Evolutionary conservation across 768 basidiomycete species (phyloP), one percentile per base, ranked within the genome.

Genomic region (Auriscalpium vulgare): DNA sequence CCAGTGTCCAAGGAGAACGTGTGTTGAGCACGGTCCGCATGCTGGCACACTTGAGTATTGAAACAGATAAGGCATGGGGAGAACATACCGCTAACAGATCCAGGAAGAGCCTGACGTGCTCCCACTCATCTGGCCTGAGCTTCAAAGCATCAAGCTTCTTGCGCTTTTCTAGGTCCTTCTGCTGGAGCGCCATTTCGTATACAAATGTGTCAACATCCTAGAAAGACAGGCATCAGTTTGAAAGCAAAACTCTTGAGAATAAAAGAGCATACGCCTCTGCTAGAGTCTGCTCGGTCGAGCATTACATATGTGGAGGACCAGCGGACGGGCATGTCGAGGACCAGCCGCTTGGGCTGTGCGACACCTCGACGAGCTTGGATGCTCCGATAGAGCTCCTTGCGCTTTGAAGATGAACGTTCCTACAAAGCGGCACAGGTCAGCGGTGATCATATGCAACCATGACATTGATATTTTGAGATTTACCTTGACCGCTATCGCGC

Each of bases 291-390:
- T 13, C 40, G 40, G 40, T 43, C 17, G 14, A 64, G 43, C 71
- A 72, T 71, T 10, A 65, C 48, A 53, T 62, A 71, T 0, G 66
- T 71, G 1, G 68, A 72, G 0, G 66, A 72, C 70, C 72, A 73
- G 8, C 64, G 50, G 8, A 71, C 65, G 6, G 56, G 58, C 69
- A 70, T 70, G 54, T 71, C 66, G 16, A 70, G 47, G 8, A 70
- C 38, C 1, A 71, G 62, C 10, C 60, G 50, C 1, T 50, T 37
- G 16, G 61, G 54, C 40, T 34, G 37, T 21, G 16, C 19, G 37
- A 37, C 11, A 9, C 47, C 50, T 7, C 19, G 43, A 4, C 36
- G 10, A 9, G 11, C 17, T 49, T 68, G 68, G 9, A 69, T 51
- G 3, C 50, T 34, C 11, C 16, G 35, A 55, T 65, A 68, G 0